Evolutionary conservation across 1,284 basidiomycete genomes (phyloP).

Genomic region (Pascua guehoae): DNA sequence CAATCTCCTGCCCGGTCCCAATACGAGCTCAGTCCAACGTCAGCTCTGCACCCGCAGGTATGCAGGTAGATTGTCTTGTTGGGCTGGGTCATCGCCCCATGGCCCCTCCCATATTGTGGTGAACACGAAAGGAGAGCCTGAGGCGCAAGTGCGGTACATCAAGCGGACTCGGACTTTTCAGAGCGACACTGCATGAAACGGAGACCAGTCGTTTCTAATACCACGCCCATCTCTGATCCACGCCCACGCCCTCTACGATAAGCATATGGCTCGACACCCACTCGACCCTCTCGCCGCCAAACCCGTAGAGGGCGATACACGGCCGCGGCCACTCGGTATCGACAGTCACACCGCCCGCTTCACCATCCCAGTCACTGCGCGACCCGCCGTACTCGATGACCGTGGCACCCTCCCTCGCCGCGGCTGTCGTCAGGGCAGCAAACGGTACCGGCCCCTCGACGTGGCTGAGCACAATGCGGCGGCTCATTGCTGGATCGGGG

Average conservation of each 20-base stretch:
- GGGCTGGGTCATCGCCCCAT: no score
- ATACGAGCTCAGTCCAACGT: no score
- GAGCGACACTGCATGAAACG: background rate
- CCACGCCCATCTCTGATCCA: background rate
- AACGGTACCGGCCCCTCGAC: background rate
- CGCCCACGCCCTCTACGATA: background rate
- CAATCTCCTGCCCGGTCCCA: no score
- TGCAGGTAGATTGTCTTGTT: no score
- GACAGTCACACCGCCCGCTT: background rate
- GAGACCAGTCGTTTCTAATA: background rate
- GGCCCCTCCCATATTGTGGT: no score
- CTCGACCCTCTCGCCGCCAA: background rate
- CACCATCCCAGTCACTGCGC: background rate
- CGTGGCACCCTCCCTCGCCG: background rate
- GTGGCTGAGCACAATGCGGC: background rate
- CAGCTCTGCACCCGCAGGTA: no score
- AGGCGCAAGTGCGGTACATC: no score
- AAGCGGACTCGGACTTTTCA: no score
- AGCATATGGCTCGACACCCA: background rate
- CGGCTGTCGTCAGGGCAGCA: background rate
- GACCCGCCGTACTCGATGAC: slow-evolving; percentile 1
- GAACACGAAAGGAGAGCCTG: no score
- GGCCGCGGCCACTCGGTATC: slow-evolving; percentile 1
- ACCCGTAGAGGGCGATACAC: background rate
- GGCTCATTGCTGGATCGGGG: background rate